Conservation (phyloP, 352 stramenopile genomes). For the Phytophthora rubi region DNA sequence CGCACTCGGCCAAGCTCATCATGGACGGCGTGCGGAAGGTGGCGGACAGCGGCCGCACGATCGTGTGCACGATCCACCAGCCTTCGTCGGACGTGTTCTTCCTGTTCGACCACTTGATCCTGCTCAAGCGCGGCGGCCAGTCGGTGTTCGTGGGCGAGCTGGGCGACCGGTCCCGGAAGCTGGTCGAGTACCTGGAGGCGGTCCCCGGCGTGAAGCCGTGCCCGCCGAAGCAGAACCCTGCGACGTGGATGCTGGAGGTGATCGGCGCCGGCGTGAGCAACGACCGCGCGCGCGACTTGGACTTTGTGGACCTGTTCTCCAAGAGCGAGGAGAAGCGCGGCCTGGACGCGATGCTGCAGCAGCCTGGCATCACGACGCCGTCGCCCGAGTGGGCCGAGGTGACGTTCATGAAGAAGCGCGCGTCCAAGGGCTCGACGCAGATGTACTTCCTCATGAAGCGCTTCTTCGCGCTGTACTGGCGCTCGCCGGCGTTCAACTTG, state of each 20-base stretch:
- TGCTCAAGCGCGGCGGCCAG: conserved; percentile 58
- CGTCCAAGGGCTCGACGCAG: conserved; percentile 25
- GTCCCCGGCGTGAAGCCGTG: conserved; percentile 50
- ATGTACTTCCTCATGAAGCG: conserved; percentile 53
- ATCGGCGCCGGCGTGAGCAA: conserved; percentile 52
- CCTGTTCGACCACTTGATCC: conserved; percentile 76
- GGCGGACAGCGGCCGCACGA: conserved; percentile 54
- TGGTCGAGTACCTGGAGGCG: conserved; percentile 22
- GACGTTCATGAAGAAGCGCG: conserved; percentile 35
- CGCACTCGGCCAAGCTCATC: conserved; percentile 74
- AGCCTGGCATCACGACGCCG: conserved; percentile 19
- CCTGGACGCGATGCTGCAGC: conserved; percentile 19
- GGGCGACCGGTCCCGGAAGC: conserved; percentile 44
- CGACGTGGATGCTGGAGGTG: conserved; percentile 16
- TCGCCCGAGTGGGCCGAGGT: conserved; percentile 19
- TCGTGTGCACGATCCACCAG: conserved; percentile 8
- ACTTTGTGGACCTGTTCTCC: conserved; percentile 39
- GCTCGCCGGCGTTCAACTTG: conserved; percentile 73
- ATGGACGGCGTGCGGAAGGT: conserved; percentile 83
- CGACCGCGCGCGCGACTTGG: conserved; percentile 60
- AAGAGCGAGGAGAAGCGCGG: conserved; percentile 23
- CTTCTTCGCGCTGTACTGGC: conserved; percentile 34
- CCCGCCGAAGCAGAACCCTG: conserved; percentile 39
- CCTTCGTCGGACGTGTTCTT: conserved; percentile 66
- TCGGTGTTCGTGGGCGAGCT: conserved; percentile 84